Percentiles rank a stretch among this genome's conserved stretches.
Evolutionary conservation across 352 stramenopile genomes (phyloP).

Genomic region (Globisporangium irregulare): DNA sequence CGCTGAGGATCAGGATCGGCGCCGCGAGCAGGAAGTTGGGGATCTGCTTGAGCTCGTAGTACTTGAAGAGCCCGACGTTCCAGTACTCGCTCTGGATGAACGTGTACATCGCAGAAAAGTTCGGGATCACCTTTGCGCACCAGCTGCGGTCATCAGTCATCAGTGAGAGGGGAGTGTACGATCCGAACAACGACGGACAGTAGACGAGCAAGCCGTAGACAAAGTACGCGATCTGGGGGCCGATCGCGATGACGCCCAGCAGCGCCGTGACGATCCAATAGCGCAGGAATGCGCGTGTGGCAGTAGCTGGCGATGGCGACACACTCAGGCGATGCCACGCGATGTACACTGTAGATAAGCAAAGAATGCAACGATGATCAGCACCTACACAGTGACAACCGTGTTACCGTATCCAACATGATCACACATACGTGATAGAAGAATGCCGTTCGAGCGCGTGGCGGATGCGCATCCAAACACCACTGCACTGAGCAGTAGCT

Average conservation of each 20-base stretch:
- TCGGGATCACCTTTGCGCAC: constrained; percentile 62
- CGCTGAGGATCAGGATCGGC: constrained; percentile 80
- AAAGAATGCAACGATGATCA: not conserved
- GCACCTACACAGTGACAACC: not conserved
- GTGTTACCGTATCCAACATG: not conserved
- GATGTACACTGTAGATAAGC: constrained; percentile 54
- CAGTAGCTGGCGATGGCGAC: constrained; percentile 40
- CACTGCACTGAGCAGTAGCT: constrained; percentile 39
- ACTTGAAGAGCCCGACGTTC: constrained; percentile 92
- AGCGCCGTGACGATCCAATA: constrained; percentile 62
- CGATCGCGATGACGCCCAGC: constrained; percentile 59
- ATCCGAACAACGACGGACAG: constrained; percentile 46
- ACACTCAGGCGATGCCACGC: constrained; percentile 60
- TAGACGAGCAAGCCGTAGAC: constrained; percentile 51
- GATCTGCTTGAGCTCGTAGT: constrained; percentile 93
- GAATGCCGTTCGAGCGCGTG: constrained; percentile 74
- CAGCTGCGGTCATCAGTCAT: constrained; percentile 56
- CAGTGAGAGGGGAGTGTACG: constrained; percentile 4
- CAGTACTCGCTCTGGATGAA: constrained; percentile 95
- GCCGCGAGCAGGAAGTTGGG: constrained; percentile 93
- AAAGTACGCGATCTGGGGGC: constrained; percentile 73
- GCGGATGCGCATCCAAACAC: constrained; percentile 64
- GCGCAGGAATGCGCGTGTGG: constrained; percentile 32
- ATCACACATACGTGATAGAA: constrained; percentile 66
- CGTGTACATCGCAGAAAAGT: constrained; percentile 89